Conservation (phyloP, 163 green algal genomes). For the Trebouxia gelatinosa region DNA sequence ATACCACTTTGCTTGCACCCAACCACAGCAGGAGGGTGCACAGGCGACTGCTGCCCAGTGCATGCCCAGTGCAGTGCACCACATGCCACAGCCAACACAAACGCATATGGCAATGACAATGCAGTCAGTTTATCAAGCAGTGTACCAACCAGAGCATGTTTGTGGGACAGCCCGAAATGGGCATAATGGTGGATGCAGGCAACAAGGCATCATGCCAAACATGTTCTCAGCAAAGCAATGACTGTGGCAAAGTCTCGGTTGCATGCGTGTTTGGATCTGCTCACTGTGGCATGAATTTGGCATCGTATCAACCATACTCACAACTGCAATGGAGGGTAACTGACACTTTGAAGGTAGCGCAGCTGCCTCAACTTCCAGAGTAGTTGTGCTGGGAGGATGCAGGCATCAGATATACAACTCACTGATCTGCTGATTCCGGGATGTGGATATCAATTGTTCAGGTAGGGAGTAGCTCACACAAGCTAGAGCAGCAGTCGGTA, state of each 20-base stretch:
- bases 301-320: too few species aligned
- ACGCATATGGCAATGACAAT: background rate
- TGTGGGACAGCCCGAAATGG: background rate
- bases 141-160: background rate
- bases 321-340: too few species aligned
- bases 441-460: background rate
- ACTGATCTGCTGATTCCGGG: background rate
- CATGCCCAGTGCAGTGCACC: constrained; percentile 40
- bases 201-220: too few species aligned
- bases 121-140: background rate
- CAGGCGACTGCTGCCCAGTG: too few species aligned
- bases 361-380: too few species aligned
- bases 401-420: background rate
- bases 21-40: background rate
- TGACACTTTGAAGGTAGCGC: too few species aligned
- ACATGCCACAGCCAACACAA: background rate
- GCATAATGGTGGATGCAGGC: background rate
- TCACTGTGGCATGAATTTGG: too few species aligned
- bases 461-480: background rate
- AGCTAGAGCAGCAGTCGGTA: background rate
- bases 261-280: too few species aligned
- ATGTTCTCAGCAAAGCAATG: too few species aligned
- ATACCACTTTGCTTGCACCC: constrained; percentile 51
- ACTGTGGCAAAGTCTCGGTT: too few species aligned
- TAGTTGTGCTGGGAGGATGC: too few species aligned